Evolutionary conservation across 495 filamentous ascomycete species (phyloP).

Genomic region (Aspergillus coremiiformis): DNA sequence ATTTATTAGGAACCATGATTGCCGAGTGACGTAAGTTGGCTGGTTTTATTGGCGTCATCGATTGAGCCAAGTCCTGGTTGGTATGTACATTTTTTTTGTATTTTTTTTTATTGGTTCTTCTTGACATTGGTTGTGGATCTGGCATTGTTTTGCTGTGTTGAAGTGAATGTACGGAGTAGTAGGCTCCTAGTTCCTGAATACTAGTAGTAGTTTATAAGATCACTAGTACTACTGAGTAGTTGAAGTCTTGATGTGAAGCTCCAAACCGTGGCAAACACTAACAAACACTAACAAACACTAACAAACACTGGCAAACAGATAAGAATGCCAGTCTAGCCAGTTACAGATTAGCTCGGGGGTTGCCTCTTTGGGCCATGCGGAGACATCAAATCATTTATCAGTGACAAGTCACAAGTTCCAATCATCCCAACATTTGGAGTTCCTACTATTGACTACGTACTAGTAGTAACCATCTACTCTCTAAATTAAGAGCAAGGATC

Average conservation of each 20-base stretch:
- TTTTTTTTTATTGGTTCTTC: slow-evolving; percentile 1
- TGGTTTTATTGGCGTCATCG: slow-evolving; percentile 18
- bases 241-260: background rate
- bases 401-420: background rate
- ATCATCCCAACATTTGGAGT: no score
- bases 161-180: no score
- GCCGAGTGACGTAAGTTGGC: slow-evolving; percentile 36
- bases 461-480: no score
- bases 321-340: background rate
- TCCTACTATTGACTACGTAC: no score
- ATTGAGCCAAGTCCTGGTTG: slow-evolving; percentile 7
- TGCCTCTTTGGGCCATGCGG: slow-evolving; percentile 8
- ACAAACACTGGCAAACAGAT: no score
- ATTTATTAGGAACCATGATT: slow-evolving; percentile 21
- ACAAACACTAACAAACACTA: no score
- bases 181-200: background rate
- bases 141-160: background rate
- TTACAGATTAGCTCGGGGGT: background rate
- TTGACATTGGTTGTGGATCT: background rate
- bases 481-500: background rate
- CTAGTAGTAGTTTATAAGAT: background rate
- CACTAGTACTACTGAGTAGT: background rate
- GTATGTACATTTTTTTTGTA: no score
- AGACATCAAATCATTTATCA: slow-evolving; percentile 1
- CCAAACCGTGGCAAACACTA: no score